Conservation (phyloP, 1,284 basidiomycete species). For the Puccinia coronata region DNA sequence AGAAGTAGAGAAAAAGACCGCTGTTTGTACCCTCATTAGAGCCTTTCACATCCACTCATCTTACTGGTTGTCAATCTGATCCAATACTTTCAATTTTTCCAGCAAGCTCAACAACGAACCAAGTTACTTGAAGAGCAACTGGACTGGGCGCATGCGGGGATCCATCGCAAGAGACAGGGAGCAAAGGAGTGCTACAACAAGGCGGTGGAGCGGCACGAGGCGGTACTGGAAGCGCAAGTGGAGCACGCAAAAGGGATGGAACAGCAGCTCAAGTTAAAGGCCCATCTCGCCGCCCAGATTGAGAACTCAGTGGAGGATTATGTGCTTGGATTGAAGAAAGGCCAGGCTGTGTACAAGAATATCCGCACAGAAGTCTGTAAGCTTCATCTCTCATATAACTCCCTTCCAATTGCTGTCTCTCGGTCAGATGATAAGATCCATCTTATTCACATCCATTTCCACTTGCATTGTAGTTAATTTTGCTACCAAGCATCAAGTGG, state of each 20-base stretch:
- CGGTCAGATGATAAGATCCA: neutral
- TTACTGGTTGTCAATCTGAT: neutral
- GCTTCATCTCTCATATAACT: neutral
- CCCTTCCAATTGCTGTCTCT: neutral
- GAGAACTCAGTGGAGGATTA: conserved; percentile 37
- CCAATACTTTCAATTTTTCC: neutral
- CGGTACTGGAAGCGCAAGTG: neutral
- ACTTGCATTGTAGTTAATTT: conserved; percentile 23
- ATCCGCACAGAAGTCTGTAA: conserved; percentile 42
- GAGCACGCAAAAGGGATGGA: conserved; percentile 32
- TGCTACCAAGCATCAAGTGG: conserved; percentile 34
- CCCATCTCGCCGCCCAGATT: neutral
- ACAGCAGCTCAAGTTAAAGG: conserved; percentile 16
- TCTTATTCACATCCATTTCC: neutral
- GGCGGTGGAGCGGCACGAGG: conserved; percentile 14
- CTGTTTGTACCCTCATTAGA: neutral
- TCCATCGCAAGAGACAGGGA: conserved; percentile 33
- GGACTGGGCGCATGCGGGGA: conserved; percentile 21
- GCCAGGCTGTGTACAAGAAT: conserved; percentile 32
- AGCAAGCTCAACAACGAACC: conserved; percentile 46
- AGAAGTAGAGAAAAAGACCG: conserved; percentile 51
- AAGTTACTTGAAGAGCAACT: conserved; percentile 33
- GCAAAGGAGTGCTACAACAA: conserved; percentile 26
- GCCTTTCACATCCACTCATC: neutral
- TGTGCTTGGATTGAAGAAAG: conserved; percentile 36